Conservation (phyloP, 208 protist genomes). For the Leishmania lainsoni region DNA sequence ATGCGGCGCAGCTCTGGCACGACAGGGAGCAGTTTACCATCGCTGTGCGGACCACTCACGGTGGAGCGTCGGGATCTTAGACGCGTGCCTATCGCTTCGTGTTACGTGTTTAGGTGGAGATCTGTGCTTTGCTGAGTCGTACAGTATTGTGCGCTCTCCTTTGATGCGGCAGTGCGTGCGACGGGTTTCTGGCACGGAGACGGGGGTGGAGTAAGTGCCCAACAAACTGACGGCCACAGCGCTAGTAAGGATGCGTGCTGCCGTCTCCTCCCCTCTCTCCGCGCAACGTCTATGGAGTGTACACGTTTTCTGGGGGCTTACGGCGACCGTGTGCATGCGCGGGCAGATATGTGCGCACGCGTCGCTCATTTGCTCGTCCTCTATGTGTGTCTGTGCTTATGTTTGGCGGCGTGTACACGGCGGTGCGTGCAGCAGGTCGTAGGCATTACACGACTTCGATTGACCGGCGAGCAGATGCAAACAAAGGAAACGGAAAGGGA, state of each 20-base stretch:
- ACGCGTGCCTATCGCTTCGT: neutral
- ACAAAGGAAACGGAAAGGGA: neutral
- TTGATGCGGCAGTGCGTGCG: neutral
- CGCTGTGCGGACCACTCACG: constrained; percentile 63
- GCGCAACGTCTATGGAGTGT: neutral
- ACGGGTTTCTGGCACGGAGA: neutral
- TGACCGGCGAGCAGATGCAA: neutral
- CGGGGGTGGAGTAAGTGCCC: neutral
- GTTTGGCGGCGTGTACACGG: neutral
- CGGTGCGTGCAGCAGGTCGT: neutral
- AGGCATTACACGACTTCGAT: neutral
- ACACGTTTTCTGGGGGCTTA: neutral
- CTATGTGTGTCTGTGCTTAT: neutral
- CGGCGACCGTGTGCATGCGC: neutral
- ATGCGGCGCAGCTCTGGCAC: constrained; percentile 93
- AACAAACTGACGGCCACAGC: neutral
- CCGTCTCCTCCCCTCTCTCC: neutral
- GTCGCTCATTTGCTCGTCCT: neutral
- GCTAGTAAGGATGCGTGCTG: neutral
- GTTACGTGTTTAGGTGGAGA: neutral
- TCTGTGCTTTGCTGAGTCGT: neutral
- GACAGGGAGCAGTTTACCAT: constrained; percentile 69
- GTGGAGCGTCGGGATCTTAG: constrained; percentile 15
- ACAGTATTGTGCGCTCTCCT: constrained; percentile 7
- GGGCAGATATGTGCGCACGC: neutral